phyloP scores from a whole-genome alignment of 805 yeast species.

The Priceomyces melissophilus region DNA sequence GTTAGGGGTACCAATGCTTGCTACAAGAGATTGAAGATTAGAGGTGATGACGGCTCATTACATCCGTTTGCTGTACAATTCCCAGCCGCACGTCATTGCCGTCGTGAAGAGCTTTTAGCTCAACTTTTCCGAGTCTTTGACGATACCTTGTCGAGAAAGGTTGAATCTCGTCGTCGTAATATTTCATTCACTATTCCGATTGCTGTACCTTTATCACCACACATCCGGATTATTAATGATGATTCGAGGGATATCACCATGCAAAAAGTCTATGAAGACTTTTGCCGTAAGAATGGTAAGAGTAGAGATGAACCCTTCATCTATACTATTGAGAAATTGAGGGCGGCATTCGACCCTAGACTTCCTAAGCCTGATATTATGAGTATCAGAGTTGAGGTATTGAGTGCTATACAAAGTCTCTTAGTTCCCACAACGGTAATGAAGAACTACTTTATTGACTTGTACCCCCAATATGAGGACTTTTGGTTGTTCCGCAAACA shows the following conservation, averaged over 20 bases:
- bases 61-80: constrained; percentile 95
- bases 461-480: constrained; percentile 79
- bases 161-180: constrained; percentile 83
- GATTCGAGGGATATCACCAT: constrained; percentile 72
- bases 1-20: constrained; percentile 90
- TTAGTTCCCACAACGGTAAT: constrained; percentile 82
- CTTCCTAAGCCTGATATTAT: constrained; percentile 89
- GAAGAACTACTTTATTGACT: constrained; percentile 68
- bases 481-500: constrained; percentile 97
- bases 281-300: constrained; percentile 68
- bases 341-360: constrained; percentile 91
- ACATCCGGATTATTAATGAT: constrained; percentile 83
- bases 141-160: constrained; percentile 72
- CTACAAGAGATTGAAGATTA: constrained; percentile 79
- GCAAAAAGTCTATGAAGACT: constrained; percentile 83
- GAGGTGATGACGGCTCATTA: constrained; percentile 90
- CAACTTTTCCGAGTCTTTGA: constrained; percentile 89
- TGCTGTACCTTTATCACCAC: constrained; percentile 93
- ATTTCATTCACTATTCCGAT: constrained; percentile 83
- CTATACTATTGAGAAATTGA: constrained; percentile 76
- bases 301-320: constrained; percentile 88
- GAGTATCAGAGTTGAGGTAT: constrained; percentile 85
- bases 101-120: constrained; percentile 92
- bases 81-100: constrained; percentile 96
- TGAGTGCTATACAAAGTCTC: constrained; percentile 83